A percentile compares a stretch with the other conserved stretches of the same genome.
These are phyloP conservation scores for Abrus pulchellus DNA, from an alignment of 306 rosid species.

Conservation along the genomic window DNA sequence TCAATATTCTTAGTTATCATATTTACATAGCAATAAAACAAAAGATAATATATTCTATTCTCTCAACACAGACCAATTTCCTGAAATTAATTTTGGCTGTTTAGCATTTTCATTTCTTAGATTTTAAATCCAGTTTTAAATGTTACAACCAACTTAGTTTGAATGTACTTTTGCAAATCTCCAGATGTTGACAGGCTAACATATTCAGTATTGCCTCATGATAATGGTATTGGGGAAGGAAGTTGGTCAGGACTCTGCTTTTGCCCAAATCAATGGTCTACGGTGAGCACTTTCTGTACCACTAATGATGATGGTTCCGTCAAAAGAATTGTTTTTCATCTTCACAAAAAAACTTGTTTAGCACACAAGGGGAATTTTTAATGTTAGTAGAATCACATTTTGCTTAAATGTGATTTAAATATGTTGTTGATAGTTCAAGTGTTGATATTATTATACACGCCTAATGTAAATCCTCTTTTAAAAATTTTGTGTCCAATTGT, in stretches of 20 bases:
- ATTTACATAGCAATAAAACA: no score
- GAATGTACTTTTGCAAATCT: conserved; percentile 43
- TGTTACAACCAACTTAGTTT: conserved; percentile 43
- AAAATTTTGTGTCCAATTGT: conserved; percentile 18
- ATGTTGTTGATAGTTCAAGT: conserved; percentile 16
- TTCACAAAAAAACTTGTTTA: neutral
- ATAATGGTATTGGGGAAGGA: conserved; percentile 83
- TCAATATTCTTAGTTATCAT: no score
- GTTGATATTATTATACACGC: neutral
- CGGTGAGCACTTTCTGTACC: conserved; percentile 61
- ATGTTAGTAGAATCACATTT: neutral
- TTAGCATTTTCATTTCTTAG: conserved; percentile 18
- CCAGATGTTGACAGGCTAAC: conserved; percentile 80
- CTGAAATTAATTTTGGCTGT: conserved; percentile 13
- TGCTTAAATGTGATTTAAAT: conserved; percentile 19
- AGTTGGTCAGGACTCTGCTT: conserved; percentile 96
- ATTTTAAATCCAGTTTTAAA: conserved; percentile 34
- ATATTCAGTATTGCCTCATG: conserved; percentile 79
- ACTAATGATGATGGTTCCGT: conserved; percentile 15
- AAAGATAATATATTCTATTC: no score
- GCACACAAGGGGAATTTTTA: conserved; percentile 2
- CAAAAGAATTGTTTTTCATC: neutral
- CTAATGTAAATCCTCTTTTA: neutral
- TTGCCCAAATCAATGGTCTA: conserved; percentile 77
- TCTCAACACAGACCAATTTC: neutral